These are phyloP conservation scores for Penicillium nordicum DNA, from an alignment of 2,329 filamentous ascomycete genomes.

Conservation along the genomic window DNA sequence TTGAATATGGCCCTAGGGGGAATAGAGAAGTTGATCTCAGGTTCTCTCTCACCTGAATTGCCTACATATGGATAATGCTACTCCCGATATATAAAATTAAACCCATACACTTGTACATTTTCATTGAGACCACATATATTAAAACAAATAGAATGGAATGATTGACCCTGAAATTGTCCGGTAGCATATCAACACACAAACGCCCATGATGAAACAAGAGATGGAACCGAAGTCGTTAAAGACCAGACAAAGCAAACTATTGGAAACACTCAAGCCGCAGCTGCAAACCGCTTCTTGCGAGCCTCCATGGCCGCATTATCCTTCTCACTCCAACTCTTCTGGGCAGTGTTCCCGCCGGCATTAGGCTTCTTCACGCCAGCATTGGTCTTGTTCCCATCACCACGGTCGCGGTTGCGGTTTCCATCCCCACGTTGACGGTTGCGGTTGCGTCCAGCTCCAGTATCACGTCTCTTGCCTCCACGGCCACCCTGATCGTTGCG, in stretches of 20 bases:
- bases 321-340: slow-evolving; percentile 36
- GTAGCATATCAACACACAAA: slow-evolving; percentile 21
- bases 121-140: slow-evolving; percentile 5
- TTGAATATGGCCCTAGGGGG: not conserved
- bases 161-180: slow-evolving; percentile 15
- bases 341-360: slow-evolving; percentile 17
- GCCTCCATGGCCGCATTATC: slow-evolving; percentile 45
- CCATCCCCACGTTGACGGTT: slow-evolving; percentile 24
- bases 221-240: not conserved
- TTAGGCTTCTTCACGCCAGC: slow-evolving; percentile 14
- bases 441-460: slow-evolving; percentile 35
- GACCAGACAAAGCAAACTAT: not conserved
- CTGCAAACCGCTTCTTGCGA: slow-evolving; percentile 47
- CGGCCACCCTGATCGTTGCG: slow-evolving; percentile 39
- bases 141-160: slow-evolving; percentile 16
- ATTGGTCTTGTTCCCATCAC: slow-evolving; percentile 14
- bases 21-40: not conserved
- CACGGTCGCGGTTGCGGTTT: slow-evolving; percentile 24
- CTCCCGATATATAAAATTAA: not conserved
- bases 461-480: slow-evolving; percentile 43
- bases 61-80: not conserved
- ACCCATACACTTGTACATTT: not conserved
- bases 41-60: not conserved
- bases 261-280: slow-evolving; percentile 25
- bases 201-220: slow-evolving; percentile 21